Conservation (phyloP, 1,284 basidiomycete genomes). For the Exobasidium rhododendri region DNA sequence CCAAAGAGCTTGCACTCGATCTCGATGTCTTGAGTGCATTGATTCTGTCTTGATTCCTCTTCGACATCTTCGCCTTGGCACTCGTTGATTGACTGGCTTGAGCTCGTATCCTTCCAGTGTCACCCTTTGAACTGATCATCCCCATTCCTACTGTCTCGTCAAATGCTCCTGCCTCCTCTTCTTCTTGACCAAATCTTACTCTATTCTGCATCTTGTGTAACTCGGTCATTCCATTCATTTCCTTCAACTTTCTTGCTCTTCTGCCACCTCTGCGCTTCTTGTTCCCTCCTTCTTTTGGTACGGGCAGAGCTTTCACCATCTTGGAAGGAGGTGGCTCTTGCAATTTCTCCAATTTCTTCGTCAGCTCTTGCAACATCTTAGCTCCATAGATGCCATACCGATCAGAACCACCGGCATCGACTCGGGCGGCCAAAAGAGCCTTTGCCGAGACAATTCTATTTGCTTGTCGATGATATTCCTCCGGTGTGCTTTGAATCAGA, state of each 20-base stretch:
- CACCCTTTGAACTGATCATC: constrained; percentile 65
- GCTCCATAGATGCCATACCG: constrained; percentile 78
- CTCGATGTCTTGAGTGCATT: constrained; percentile 61
- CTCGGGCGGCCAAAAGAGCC: constrained; percentile 80
- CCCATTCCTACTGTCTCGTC: constrained; percentile 95
- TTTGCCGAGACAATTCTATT: constrained; percentile 92
- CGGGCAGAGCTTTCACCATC: constrained; percentile 88
- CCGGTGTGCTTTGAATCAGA: constrained; percentile 76
- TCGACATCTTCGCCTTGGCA: constrained; percentile 85
- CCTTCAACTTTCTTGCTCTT: constrained; percentile 91
- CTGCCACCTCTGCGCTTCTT: constrained; percentile 86
- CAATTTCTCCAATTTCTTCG: constrained; percentile 84
- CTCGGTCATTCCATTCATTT: constrained; percentile 94
- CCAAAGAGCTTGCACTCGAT: constrained; percentile 63
- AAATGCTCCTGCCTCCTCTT: constrained; percentile 92
- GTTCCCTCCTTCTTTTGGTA: constrained; percentile 83
- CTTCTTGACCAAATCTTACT: constrained; percentile 90
- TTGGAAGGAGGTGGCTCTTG: constrained; percentile 92
- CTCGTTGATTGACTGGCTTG: constrained; percentile 79
- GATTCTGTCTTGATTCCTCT: constrained; percentile 82
- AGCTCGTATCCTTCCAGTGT: constrained; percentile 82
- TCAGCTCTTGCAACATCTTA: constrained; percentile 75
- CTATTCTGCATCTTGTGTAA: constrained; percentile 94
- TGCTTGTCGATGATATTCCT: constrained; percentile 87
- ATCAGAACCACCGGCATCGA: constrained; percentile 76